Percentiles rank a stretch among this genome's conserved stretches.
These are phyloP conservation scores for Sambucus nigra DNA, from an alignment of 129 eudicot genomes.

Conservation along the genomic window DNA sequence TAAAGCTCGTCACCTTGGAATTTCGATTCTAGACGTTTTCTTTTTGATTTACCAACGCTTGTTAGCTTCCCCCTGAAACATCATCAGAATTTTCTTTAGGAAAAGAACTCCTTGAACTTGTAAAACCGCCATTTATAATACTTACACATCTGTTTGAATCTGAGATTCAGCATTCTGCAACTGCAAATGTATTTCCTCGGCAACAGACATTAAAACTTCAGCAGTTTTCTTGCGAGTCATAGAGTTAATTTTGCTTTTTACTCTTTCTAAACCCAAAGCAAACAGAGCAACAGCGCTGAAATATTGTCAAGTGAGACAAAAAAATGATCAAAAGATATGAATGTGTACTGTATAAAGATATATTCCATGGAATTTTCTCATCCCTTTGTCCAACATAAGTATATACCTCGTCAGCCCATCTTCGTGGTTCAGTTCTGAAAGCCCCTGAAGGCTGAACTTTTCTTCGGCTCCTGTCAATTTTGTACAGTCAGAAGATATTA, in stretches of 20 bases:
- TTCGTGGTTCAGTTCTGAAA: slow-evolving; percentile 37
- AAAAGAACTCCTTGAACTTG: slow-evolving; percentile 4
- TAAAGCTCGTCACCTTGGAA: slow-evolving; percentile 47
- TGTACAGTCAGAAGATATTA: slow-evolving; percentile 2
- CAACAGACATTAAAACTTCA: slow-evolving; percentile 59
- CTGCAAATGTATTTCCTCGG: slow-evolving; percentile 45
- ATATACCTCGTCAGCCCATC: slow-evolving; percentile 62
- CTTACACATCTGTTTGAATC: slow-evolving; percentile 75
- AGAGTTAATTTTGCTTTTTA: slow-evolving; percentile 61
- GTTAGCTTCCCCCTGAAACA: slow-evolving; percentile 80
- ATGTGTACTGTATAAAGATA: not conserved
- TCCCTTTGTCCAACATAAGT: slow-evolving; percentile 3
- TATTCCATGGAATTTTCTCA: not conserved
- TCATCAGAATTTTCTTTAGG: slow-evolving; percentile 17
- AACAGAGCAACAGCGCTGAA: slow-evolving; percentile 66
- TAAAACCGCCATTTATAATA: slow-evolving; percentile 9
- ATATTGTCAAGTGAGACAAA: slow-evolving; percentile 13
- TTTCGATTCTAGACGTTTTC: slow-evolving; percentile 53
- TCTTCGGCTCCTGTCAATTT: slow-evolving; percentile 43
- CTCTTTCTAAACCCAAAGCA: slow-evolving; percentile 55
- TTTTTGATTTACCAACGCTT: slow-evolving; percentile 42
- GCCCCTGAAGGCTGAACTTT: slow-evolving; percentile 14
- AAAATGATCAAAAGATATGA: slow-evolving; percentile 2
- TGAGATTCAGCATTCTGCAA: slow-evolving; percentile 68
- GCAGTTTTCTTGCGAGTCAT: slow-evolving; percentile 53